Evolutionary conservation across 2,329 filamentous ascomycete species (phyloP), one percentile per base, ranked within the genome.

Genomic region (Sporothrix phasma): DNA sequence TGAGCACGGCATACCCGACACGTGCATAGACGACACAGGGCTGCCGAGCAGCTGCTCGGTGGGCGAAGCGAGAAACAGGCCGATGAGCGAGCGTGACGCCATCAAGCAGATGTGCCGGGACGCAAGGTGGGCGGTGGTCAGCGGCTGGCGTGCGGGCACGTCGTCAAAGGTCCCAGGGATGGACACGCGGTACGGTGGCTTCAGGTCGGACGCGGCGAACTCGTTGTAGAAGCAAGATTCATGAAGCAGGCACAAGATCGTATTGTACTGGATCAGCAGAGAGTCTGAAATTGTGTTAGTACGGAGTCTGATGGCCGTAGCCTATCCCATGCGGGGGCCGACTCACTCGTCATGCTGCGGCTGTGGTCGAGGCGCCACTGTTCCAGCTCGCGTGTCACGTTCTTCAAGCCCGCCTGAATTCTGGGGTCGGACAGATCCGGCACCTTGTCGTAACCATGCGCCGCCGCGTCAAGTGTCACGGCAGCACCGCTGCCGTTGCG

Each of bases 241-340:
- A 59, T 66, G 65, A 6, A 68, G 61, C 4, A 61, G 26, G 31
- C 66, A 62, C 24, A 65, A 13, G 6, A 64, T 19, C 5, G 63
- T 63, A 31, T 66, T n/a, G 59, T 68, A 65, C 29, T 66, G 63
- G 11, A 66, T 65, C 19, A 68, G 51, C 2, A 67, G 63, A 45
- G 61, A 43, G 45, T 67, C 66, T 67, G 22, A 5, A 31, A 39
- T 29, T 2, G 3, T 2, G 22, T 56, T 45, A 45, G 31, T 26
- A 39, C 13, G 13, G 41, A 17, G 41, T 17, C 17, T n/a, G n/a
- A n/a, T n/a, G n/a, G n/a, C n/a, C n/a, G n/a, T n/a, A n/a, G n/a
- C n/a, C n/a, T n/a, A 1, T 2, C 15, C 5, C 6, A n/a, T 15
- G 17, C 17, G 5, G 19, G 11, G 3, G n/a, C 13, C 8, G 29